Base-by-base conservation (phyloP, 2,329 filamentous ascomycete species). In the Cadophora gregata region DNA sequence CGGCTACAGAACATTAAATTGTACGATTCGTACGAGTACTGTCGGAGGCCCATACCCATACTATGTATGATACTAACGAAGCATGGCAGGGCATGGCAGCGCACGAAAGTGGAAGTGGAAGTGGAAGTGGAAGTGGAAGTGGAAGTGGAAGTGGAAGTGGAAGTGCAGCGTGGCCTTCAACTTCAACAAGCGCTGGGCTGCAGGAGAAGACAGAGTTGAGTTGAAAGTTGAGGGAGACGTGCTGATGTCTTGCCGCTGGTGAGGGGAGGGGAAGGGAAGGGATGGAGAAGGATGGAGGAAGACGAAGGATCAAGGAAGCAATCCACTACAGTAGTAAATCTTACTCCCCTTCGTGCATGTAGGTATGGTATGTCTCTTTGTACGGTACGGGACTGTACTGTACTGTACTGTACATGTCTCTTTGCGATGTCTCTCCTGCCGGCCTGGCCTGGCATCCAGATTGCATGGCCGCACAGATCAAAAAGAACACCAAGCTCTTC, bases 1-100 rank as follows among this genome's bases (percentile, higher is more conserved):
- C 67, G 62, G 69, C 60, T 62, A 66, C 58, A 63, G 59, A 51
- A 19, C 33, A 27, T 24, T 47, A 9, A 45, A 47, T 25, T 8
- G 58, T 24, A 59, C 38, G 1, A 5, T 33, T 33, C 5, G n/a
- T n/a, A 33, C 5, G 38, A 33, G 31, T 10, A 33, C 38, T 25
- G 31, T 29, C 19, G 38, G 36, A 29, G 27, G 9, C 7, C 14
- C 31, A 24, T 25, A n/a, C n/a, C n/a, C n/a, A n/a, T n/a, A n/a
- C n/a, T n/a, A n/a, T n/a, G n/a, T n/a, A n/a, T n/a, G n/a, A n/a
- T n/a, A n/a, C n/a, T n/a, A 25, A 4, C 19, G 38, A 25, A 21
- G 58, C 36, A 31, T 48, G 58, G 38, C 29, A 51, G 29, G 6
- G 48, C 48, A 51, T 51, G 24, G 48, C 48, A 51, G 38, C 24